Base-by-base conservation (phyloP, 139 green algal species). In the Chlorella ohadii region DNA sequence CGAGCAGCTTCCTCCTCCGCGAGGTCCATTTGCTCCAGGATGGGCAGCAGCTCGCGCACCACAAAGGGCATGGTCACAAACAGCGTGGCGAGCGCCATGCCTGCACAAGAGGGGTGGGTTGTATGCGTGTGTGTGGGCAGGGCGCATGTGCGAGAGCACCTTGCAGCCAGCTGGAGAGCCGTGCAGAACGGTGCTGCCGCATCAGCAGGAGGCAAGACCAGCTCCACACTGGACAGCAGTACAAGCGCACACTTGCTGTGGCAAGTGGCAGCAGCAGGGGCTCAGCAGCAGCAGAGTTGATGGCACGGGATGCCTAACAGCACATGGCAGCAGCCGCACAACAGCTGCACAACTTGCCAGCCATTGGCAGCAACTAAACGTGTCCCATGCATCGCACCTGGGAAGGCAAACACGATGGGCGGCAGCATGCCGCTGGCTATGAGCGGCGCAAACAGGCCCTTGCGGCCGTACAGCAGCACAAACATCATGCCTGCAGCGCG, bases 51-150 rank as follows among this genome's bases (percentile, higher is more conserved):
- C 91, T 98, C 95, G 0, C 94, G 86, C 55, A 93, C 95, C 57
- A 98, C 92, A 90, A 97, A 98, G 17, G 95, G 95, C 87, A 98
- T 81, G 0, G 95, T 98, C 64, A 98, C 95, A 85, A 98, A 98
- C 70, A 97, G 87, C 4, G 95, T 98, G 23, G 95, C 95, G 75
- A 98, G 86, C 0, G 90, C 90, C 93, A 98, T 98, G 51, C 94
- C 93, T 94, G 87, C 80, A 83, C 2, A 47, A 1, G 9, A 7
- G 27, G 5, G 64, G 27, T n/a, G 9, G 64, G n/a, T n/a, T n/a
- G n/a, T n/a, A n/a, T n/a, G n/a, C n/a, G n/a, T n/a, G n/a, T n/a
- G n/a, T n/a, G n/a, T n/a, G n/a, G n/a, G n/a, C n/a, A n/a, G n/a
- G n/a, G n/a, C n/a, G n/a, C n/a, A n/a, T n/a, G n/a, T n/a, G n/a